Evolutionary conservation across 306 rosid genomes (phyloP), one percentile per base, ranked within the genome.

Genomic region (Rubus idaeus): DNA sequence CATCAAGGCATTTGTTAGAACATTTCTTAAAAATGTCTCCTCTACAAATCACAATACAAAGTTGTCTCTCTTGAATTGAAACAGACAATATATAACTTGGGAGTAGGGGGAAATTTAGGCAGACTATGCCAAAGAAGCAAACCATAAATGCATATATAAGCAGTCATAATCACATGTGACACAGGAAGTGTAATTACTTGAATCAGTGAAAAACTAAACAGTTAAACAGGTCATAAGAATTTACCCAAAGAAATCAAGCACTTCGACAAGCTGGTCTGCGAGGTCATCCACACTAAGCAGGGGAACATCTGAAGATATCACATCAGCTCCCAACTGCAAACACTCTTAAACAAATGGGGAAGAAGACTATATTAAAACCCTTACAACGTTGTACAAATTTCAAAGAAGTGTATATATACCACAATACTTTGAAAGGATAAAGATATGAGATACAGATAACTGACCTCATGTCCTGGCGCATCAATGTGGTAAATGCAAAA

Each of bases 381-480:
- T 23, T 70, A 58, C 68, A 73, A 66, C 21, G 18, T 23, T 40
- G 42, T 61, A 5, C 67, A 61, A 8, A 42, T 5, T 9, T 4
- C 0, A 21, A 45, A 5, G 0, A 3, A 14, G 1, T 37, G 11
- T 51, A 51, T 8, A 9, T 17, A 18, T 20, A 21, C 69, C 12
- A 50, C 57, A 5, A 26, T 6, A 50, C 5, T 26, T 8, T 11
- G 11, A 62, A 13, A 49, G 16, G 50, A 18, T 18, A 11, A 35
- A 23, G 68, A 77, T 65, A 77, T 51, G 30, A 26, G 63, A 67
- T 70, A 37, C 49, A 14, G 46, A 77, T 85, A 69, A 81, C 91
- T 18, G 89, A 92, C 97, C 97, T 92, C 97, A 42, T 92, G 97
- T 46, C 97, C 97, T 0, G 97, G 97, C 68, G 97, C 93, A 82